Evolutionary conservation across 495 filamentous ascomycete species (phyloP), one percentile per base, ranked within the genome.

Genomic region (Darksidea phi): DNA sequence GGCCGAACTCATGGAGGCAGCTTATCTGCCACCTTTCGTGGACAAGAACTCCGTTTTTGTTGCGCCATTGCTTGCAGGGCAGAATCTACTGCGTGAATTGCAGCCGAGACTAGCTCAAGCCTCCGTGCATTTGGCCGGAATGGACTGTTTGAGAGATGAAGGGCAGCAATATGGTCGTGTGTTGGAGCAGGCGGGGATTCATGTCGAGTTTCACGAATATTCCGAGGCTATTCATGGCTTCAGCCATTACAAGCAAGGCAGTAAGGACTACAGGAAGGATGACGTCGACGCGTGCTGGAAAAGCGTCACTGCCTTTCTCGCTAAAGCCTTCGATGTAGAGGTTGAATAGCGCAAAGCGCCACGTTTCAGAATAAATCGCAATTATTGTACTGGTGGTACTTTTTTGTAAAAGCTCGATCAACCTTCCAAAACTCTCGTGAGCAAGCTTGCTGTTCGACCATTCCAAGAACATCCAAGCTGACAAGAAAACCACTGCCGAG

Each of bases 131-230:
- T n/a, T 47, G 43, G 43, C 43, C 20, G 43, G 43, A 23, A n/a
- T 47, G 20, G 43, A 47, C 18, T 47, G 43, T 47, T 17, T 47
- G 43, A n/a, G 18, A 23, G 43, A 47, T 47, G 43, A 47, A 47
- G 43, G 13, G 20, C 13, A n/a, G 13, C 43, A 47, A 6, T 47
- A 47, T 23, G 12, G 43, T 23, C 43, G 43, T 8, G 8, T n/a
- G 12, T 23, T 47, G 12, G 43, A 47, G 18, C 8, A n/a, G 43
- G 43, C 43, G 8, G 43, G 43, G 20, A 23, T 47, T 47, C 43
- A 18, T n/a, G 43, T 47, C 13, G 43, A 47, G 43, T 23, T 47
- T 8, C 12, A 18, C 8, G 43, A 47, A 23, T 47, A 47, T 23
- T 17, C 43, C 13, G 43, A 47, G 43, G 43, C 43, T 23, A 18